Conservation (phyloP, 805 yeast genomes). For the Pichia eremophila region DNA sequence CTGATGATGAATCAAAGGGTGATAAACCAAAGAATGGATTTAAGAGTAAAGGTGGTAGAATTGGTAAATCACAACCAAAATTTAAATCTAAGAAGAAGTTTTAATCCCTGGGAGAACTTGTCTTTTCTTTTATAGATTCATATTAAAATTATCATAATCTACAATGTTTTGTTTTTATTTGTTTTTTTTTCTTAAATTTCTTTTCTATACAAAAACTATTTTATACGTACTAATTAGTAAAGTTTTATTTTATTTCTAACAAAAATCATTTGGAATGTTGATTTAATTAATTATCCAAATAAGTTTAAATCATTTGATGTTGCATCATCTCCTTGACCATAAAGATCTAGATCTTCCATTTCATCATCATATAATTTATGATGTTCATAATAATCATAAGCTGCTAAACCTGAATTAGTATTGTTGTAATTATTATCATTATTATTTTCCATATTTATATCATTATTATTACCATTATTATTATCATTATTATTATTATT, state of each 20-base stretch:
- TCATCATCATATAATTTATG: constrained; percentile 9
- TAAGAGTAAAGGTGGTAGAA: constrained; percentile 14
- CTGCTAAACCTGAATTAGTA: constrained; percentile 1
- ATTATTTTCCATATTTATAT: background rate
- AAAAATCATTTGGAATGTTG: no score
- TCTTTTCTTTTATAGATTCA: no score
- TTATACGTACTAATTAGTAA: background rate
- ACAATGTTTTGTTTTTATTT: background rate
- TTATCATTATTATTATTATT: background rate
- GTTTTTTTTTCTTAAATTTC: background rate
- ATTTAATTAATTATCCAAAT: constrained; percentile 7
- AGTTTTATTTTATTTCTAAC: background rate
- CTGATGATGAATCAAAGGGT: constrained; percentile 12
- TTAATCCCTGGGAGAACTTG: constrained; percentile 15
- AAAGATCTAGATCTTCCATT: constrained; percentile 11
- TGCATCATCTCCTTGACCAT: constrained; percentile 9
- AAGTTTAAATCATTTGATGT: constrained; percentile 11
- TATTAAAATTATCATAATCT: no score
- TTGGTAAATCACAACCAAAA: constrained; percentile 32
- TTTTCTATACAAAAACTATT: background rate
- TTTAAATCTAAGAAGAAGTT: constrained; percentile 55
- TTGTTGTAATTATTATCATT: background rate
- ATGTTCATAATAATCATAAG: constrained; percentile 20
- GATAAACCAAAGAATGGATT: constrained; percentile 2
- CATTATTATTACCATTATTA: background rate